These are phyloP conservation scores for Fusarium acutatum DNA, from an alignment of 2,329 filamentous ascomycete genomes.

Conservation along the genomic window DNA sequence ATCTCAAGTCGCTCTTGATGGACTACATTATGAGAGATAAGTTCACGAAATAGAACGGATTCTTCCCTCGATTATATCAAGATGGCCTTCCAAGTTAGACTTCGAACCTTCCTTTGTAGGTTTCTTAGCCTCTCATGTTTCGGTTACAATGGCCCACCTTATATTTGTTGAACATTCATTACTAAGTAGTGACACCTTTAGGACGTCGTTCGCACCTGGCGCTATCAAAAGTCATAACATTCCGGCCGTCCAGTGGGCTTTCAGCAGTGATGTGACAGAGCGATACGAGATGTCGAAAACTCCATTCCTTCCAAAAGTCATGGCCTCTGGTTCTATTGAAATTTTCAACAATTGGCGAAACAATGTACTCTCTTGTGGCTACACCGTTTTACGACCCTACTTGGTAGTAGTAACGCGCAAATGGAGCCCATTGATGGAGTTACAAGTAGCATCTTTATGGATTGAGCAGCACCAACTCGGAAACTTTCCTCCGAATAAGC, in stretches of 20 bases:
- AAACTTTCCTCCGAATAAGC: fast-evolving
- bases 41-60: not conserved
- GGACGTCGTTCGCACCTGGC: not conserved
- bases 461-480: fast-evolving
- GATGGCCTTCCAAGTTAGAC: fast-evolving
- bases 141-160: not conserved
- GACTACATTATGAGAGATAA: not conserved
- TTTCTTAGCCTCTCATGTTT: not conserved
- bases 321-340: not conserved
- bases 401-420: too few species aligned
- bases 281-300: too few species aligned
- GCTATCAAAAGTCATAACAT: fast-evolving
- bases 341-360: not conserved
- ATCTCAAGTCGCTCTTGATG: not conserved
- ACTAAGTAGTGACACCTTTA: fast-evolving
- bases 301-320: too few species aligned
- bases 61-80: not conserved
- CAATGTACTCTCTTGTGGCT: too few species aligned
- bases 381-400: too few species aligned
- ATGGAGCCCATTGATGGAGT: not conserved
- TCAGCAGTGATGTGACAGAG: too few species aligned
- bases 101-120: fast-evolving
- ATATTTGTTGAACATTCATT: not conserved
- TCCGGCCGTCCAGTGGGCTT: fast-evolving
- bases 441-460: not conserved